Evolutionary conservation across 2,329 filamentous ascomycete species (phyloP), one percentile per base, ranked within the genome.

Genomic region (Xylariaceae sp.): DNA sequence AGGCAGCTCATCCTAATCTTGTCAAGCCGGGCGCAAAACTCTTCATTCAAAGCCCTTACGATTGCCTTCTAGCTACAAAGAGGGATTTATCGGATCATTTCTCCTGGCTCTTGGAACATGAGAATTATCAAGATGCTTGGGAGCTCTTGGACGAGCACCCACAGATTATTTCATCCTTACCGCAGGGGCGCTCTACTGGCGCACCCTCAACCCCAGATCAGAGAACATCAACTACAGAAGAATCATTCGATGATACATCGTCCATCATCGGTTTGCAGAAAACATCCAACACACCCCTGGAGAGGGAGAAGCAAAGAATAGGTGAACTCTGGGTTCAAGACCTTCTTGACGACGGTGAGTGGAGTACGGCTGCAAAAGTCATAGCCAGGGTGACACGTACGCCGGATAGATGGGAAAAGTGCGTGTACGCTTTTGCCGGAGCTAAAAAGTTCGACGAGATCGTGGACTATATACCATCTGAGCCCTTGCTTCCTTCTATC

Each of bases 11-110:
- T 61, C 67, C 78, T 44, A 73, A 73, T 56, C 64, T 86, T 53
- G 58, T 75, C 54, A 76, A 81, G 58, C 72, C 72, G 40, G 76
- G 79, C 2, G 65, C 76, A 56, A 64, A 97, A 60, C 86, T 98
- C 14, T 96, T 96, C 63, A 88, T 98, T 33, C 90, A 95, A 59
- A 96, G 90, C 57, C 93, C 93, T 0, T 98, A 94, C 61, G 93
- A 98, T 66, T 97, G 91, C 58, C 85, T 97, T n/a, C 72, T 96
- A 44, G 88, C 89, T 1, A 88, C 93, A 2, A 91, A 91, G 62
- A 78, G 93, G 55, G 91, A 95, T 59, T 74, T 95, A 14, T 74
- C 82, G 3, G 93, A 98, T 66, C 90, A 95, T 59, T 71, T 97
- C 19, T 72, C 76, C 6, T 98, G 92, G 92, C 73, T 97, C 12